A percentile compares a stretch with the other conserved stretches of the same genome.
Conservation (phyloP, 2,329 filamentous ascomycete genomes). For the Sarocladium oryzae region DNA sequence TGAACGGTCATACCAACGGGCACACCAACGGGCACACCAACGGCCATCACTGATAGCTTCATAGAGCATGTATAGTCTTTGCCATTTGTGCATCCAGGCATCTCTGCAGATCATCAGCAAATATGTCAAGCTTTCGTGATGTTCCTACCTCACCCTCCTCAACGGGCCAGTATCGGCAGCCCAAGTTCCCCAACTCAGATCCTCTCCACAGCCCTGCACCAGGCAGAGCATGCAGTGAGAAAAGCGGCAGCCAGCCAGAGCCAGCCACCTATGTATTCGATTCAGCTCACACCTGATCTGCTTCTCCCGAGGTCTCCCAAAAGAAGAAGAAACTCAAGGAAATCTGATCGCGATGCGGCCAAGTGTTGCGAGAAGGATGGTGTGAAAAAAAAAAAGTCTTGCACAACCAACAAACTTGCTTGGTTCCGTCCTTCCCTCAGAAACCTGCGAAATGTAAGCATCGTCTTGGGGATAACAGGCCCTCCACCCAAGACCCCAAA, state of each 20-base stretch:
- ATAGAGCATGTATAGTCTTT: neutral
- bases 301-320: neutral
- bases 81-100: too few species aligned
- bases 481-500: neutral
- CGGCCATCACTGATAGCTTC: neutral
- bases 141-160: too few species aligned
- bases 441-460: too few species aligned
- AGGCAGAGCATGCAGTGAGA: constrained; percentile 46
- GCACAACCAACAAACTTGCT: too few species aligned
- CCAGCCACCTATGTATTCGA: constrained; percentile 15
- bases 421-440: too few species aligned
- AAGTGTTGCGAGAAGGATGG: neutral
- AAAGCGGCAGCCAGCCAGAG: constrained; percentile 28
- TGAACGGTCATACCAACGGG: neutral
- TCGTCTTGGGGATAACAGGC: neutral
- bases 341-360: constrained; percentile 5
- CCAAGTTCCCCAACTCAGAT: too few species aligned
- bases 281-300: neutral
- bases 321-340: neutral
- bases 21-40: neutral
- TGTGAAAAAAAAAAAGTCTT: too few species aligned
- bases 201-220: constrained; percentile 45
- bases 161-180: too few species aligned
- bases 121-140: too few species aligned
- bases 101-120: too few species aligned